These are phyloP conservation scores for Crepidotus sp. DNA, from an alignment of 1,284 basidiomycete species.

Conservation along the genomic window DNA sequence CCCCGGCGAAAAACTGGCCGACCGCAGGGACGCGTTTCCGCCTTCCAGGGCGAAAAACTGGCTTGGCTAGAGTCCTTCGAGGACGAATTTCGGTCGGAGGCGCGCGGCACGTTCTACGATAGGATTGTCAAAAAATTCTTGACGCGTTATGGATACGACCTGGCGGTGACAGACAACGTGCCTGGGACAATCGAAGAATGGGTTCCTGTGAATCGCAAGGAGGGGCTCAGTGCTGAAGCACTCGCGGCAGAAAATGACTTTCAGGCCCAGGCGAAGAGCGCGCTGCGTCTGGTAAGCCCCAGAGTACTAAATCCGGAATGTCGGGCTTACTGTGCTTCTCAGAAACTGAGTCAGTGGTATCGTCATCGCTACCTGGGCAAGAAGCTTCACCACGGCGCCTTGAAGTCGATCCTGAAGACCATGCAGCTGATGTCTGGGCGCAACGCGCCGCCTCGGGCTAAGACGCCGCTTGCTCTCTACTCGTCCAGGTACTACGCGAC, in stretches of 20 bases:
- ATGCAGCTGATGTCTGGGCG: neutral
- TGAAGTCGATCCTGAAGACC: neutral
- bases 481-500: neutral
- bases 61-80: neutral
- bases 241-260: neutral
- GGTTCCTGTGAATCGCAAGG: neutral
- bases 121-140: neutral
- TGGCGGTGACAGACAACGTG: neutral
- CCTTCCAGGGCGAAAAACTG: slow-evolving; percentile 3
- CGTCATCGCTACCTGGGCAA: neutral
- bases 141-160: slow-evolving; percentile 4
- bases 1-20: neutral
- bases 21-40: neutral
- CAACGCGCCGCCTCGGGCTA: neutral
- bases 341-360: slow-evolving; percentile 6
- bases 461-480: neutral
- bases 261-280: neutral
- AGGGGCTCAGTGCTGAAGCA: slow-evolving; percentile 2
- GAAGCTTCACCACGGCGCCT: neutral
- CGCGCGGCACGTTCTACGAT: slow-evolving; percentile 1
- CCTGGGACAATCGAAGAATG: neutral
- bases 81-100: neutral
- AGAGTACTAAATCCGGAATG: neutral
- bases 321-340: neutral
- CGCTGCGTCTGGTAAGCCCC: neutral